Evolutionary conservation across 1,284 basidiomycete genomes (phyloP).

Genomic region (Cutaneotrichosporon sp.): DNA sequence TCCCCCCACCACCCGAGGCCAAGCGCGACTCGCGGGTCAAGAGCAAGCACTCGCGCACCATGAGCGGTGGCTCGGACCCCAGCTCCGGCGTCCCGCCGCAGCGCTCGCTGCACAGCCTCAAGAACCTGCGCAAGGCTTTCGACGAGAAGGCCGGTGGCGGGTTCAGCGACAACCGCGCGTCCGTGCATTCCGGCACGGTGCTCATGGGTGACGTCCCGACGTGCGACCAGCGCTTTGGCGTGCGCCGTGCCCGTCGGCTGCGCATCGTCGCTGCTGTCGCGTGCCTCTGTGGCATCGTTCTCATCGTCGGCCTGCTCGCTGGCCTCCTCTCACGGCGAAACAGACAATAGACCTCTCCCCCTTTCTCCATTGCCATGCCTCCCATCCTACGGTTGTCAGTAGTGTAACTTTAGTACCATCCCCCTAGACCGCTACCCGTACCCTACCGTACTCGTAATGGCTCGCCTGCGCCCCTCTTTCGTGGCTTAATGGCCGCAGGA

Average conservation of each 20-base stretch:
- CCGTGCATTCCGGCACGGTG: constrained; percentile 2
- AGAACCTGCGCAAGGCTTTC: constrained; percentile 9
- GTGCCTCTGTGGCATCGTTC: constrained; percentile 23
- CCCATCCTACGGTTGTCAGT: constrained; percentile 1
- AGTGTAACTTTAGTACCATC: constrained; percentile 4
- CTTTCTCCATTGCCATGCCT: background rate
- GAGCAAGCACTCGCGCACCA: background rate
- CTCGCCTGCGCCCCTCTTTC: no score
- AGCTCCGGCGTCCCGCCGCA: background rate
- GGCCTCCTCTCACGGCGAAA: constrained; percentile 27
- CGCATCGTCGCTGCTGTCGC: constrained; percentile 16
- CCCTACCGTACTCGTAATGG: background rate
- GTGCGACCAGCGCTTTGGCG: constrained; percentile 11
- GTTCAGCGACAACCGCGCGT: background rate
- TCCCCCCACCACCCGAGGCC: constrained; percentile 15
- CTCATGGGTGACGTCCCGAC: constrained; percentile 19
- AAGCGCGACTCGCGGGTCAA: background rate
- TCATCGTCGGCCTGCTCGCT: constrained; percentile 33
- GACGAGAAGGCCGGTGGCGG: constrained; percentile 8
- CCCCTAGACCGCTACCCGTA: background rate
- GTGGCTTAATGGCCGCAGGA: constrained; percentile 1
- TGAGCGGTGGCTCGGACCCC: background rate
- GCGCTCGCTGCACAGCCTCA: constrained; percentile 10
- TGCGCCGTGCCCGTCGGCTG: constrained; percentile 3
- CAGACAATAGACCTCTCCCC: background rate